These are phyloP conservation scores for Collybia mongolica DNA, from an alignment of 768 basidiomycete species.

Conservation along the genomic window DNA sequence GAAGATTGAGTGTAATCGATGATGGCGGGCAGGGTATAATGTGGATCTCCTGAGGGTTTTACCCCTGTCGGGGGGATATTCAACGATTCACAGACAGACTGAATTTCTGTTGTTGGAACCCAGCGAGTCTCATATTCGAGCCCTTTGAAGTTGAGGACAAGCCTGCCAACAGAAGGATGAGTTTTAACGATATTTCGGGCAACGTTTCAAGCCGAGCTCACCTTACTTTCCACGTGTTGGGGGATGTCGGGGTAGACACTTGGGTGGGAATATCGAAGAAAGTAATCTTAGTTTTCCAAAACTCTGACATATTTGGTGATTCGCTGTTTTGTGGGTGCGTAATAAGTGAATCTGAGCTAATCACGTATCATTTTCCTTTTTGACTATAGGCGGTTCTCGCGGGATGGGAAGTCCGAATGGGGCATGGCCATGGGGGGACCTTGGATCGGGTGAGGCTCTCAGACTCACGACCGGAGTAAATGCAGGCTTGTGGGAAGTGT, in stretches of 20 bases:
- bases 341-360: neutral
- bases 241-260: slow-evolving; percentile 11
- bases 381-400: too few species aligned
- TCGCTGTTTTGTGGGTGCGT: neutral
- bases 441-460: too few species aligned
- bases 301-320: neutral
- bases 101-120: slow-evolving; percentile 24
- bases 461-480: too few species aligned
- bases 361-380: too few species aligned
- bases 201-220: slow-evolving; percentile 1
- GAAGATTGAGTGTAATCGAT: slow-evolving; percentile 20
- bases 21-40: slow-evolving; percentile 32
- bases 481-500: too few species aligned
- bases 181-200: neutral
- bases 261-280: slow-evolving; percentile 18
- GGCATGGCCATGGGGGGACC: too few species aligned
- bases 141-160: slow-evolving; percentile 24
- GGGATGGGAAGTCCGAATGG: too few species aligned
- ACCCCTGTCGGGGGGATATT: slow-evolving; percentile 23
- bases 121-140: slow-evolving; percentile 24
- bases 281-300: slow-evolving; percentile 8
- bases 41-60: slow-evolving; percentile 22
- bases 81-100: slow-evolving; percentile 18
- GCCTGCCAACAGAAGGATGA: neutral
- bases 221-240: slow-evolving; percentile 27